phyloP scores from a whole-genome alignment of 1,139 yeast species.

The Kodamaea derodonti region DNA sequence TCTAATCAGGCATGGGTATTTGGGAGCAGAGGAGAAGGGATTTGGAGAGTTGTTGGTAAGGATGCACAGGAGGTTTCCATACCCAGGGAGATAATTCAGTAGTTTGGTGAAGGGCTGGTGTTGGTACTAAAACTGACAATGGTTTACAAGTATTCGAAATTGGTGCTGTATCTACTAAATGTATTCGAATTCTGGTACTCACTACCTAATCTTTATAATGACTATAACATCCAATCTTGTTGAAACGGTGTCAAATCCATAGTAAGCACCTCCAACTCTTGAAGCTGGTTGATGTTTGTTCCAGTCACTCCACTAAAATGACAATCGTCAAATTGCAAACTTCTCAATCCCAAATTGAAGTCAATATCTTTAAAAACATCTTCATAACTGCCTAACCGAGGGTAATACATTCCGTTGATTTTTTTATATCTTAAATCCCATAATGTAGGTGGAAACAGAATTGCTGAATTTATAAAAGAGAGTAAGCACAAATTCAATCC shows the following conservation, averaged over 20 bases:
- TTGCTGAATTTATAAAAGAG: background rate
- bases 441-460: background rate
- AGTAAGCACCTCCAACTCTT: background rate
- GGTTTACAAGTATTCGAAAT: too few relatives aligned
- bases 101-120: too few relatives aligned
- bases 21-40: slow-evolving; percentile 59
- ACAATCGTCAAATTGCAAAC: background rate
- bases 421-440: background rate
- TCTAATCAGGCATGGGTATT: slow-evolving; percentile 71
- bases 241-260: too few relatives aligned
- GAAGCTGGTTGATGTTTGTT: background rate
- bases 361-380: background rate
- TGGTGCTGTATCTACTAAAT: too few relatives aligned
- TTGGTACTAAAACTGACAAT: too few relatives aligned
- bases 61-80: slow-evolving; percentile 68
- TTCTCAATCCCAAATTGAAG: background rate
- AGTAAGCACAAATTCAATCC: background rate
- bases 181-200: too few relatives aligned
- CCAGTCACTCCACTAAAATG: background rate
- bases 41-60: slow-evolving; percentile 54
- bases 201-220: too few relatives aligned
- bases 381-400: background rate
- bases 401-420: background rate
- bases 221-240: too few relatives aligned
- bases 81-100: slow-evolving; percentile 40